Base-by-base conservation (phyloP, 2,329 filamentous ascomycete genomes). In the Periconia macrospinosa region DNA sequence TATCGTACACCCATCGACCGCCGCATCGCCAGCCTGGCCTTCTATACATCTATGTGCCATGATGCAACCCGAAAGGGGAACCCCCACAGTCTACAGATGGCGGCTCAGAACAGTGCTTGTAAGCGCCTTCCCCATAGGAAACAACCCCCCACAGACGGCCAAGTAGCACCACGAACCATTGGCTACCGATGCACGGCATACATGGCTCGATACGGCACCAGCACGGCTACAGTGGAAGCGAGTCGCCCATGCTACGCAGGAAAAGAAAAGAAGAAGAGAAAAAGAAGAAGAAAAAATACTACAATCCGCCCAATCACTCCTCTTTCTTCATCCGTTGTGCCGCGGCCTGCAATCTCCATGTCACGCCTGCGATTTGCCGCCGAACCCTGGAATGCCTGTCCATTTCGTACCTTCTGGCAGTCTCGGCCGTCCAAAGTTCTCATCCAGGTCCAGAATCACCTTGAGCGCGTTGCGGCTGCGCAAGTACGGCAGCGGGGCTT, bases 391-490 rank as follows among this genome's bases (percentile, higher is more conserved):
- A 30, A 75, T 71, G 27, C 72, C 72, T 30, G 60, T 61, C 55
- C 66, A 75, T 50, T 59, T 64, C 50, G 66, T 57, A 45, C 70
- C 72, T 13, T 74, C 66, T 33, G 81, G 81, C 49, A 90, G 69
- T 75, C 84, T 86, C 55, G 89, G 78, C 62, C 86, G 85, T 57
- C 93, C 93, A 79, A 97, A 97, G 72, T 95, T 90, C 77, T 94
- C 88, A 71, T 97, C 93, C 56, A 97, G 80, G 74, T 97, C 93
- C 46, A 97, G 84, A 65, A 97, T 93, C 66, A 97, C 90, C 83
- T 97, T 97, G 64, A 97, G 81, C 11, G 93, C 93, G 72, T 97
- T 97, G 56, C 92, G 83, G 76, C 90, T 95, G 65, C 87, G 79
- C 60, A 90, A 74, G 69, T 88, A 89, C 30, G 86, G 84, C 57